phyloP scores from a whole-genome alignment of 306 rosid species.

The Heteromeles arbutifolia region DNA sequence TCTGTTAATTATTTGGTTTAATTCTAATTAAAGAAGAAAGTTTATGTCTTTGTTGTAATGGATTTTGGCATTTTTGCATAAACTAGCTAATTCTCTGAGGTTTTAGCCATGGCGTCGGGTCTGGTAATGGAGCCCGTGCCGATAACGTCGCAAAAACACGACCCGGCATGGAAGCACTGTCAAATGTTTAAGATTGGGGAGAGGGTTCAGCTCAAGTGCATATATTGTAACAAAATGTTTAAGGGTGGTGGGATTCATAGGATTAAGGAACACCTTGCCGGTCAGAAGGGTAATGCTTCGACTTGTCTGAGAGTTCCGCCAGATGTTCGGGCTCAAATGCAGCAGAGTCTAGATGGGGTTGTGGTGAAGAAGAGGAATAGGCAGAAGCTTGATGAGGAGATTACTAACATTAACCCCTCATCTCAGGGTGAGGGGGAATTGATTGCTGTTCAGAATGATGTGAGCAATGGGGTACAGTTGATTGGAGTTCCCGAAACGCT shows the following conservation, averaged over 20 bases:
- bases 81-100: not conserved
- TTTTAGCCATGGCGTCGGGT: conserved; percentile 46
- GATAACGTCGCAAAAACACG: conserved; percentile 78
- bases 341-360: conserved; percentile 72
- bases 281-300: conserved; percentile 87
- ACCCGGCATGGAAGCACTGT: conserved; percentile 92
- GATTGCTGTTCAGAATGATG: conserved; percentile 38
- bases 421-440: conserved; percentile 27
- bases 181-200: conserved; percentile 88
- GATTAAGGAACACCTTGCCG: conserved; percentile 91
- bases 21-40: conserved; percentile 8
- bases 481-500: conserved; percentile 27
- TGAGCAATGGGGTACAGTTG: conserved; percentile 28
- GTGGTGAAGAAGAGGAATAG: conserved; percentile 75
- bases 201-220: conserved; percentile 69
- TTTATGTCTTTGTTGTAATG: conserved; percentile 1
- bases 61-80: not conserved
- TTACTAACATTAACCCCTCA: conserved; percentile 42
- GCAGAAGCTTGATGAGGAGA: conserved; percentile 77
- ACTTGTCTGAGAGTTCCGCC: conserved; percentile 66
- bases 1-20: not conserved
- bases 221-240: conserved; percentile 74
- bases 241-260: conserved; percentile 99
- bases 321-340: conserved; percentile 71
- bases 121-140: conserved; percentile 46